These are phyloP conservation scores for Dinochytrium kinnereticum DNA, from an alignment of 371 early-diverging fungal genomes.

Conservation along the genomic window DNA sequence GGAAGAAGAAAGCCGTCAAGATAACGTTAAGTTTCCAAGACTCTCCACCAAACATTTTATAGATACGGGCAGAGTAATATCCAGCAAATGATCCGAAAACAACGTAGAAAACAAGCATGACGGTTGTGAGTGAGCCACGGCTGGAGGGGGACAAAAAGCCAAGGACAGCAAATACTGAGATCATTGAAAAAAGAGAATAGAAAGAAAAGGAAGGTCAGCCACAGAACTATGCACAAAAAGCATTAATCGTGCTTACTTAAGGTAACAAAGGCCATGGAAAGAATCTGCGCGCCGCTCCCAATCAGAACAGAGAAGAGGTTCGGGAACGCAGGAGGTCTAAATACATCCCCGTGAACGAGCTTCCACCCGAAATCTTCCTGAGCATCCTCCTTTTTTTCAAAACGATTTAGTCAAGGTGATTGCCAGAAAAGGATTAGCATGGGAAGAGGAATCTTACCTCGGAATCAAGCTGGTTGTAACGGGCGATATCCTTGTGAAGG, in stretches of 20 bases:
- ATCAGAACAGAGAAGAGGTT: conserved; percentile 83
- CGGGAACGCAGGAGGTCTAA: conserved; percentile 78
- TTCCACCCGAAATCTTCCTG: conserved; percentile 83
- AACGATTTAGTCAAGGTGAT: conserved; percentile 72
- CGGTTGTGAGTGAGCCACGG: conserved; percentile 88
- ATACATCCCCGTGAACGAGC: conserved; percentile 89
- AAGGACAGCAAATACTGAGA: conserved; percentile 82
- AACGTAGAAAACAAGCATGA: conserved; percentile 88
- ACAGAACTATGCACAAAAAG: neutral
- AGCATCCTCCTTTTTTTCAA: conserved; percentile 71
- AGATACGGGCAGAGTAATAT: conserved; percentile 83
- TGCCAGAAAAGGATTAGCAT: too few relatives aligned
- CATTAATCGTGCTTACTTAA: conserved; percentile 33
- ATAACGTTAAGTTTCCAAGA: conserved; percentile 79
- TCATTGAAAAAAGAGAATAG: conserved; percentile 15
- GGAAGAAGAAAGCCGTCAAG: conserved; percentile 80
- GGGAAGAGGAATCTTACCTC: conserved; percentile 11
- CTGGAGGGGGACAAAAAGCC: conserved; percentile 94
- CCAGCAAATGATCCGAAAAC: conserved; percentile 84
- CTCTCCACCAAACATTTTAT: conserved; percentile 92
- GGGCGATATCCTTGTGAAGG: conserved; percentile 79
- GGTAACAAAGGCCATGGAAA: conserved; percentile 69
- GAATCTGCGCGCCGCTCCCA: conserved; percentile 87
- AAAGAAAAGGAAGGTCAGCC: neutral
- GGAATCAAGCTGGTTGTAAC: conserved; percentile 70